Conservation (phyloP, 352 stramenopile species). For the Phytophthora foliorum region DNA sequence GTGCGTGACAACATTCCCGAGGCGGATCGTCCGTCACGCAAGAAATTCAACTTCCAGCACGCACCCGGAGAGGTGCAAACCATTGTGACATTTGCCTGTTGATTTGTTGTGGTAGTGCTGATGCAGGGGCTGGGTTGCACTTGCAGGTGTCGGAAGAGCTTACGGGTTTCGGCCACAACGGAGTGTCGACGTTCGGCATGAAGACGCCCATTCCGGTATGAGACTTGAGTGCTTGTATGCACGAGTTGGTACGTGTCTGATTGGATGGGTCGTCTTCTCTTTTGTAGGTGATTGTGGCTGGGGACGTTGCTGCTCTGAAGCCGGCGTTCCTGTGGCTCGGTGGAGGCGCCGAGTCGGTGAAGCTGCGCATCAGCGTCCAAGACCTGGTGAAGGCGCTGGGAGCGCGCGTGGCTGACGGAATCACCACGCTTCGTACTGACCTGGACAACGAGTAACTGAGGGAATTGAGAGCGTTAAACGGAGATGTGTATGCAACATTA, state of each 20-base stretch:
- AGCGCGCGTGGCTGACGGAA: constrained; percentile 62
- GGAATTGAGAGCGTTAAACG: not conserved
- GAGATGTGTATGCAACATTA: no score
- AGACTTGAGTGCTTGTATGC: not conserved
- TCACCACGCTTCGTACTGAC: constrained; percentile 66
- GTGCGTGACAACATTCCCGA: constrained; percentile 73
- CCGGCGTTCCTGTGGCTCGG: constrained; percentile 83
- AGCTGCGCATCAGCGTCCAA: constrained; percentile 77
- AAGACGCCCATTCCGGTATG: constrained; percentile 68
- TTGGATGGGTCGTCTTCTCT: not conserved
- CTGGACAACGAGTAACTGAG: constrained; percentile 24
- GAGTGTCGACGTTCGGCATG: constrained; percentile 87
- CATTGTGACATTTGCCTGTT: not conserved
- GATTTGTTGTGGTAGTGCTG: not conserved
- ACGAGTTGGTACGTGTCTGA: constrained; percentile 4
- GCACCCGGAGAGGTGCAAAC: constrained; percentile 59
- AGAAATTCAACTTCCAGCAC: constrained; percentile 92
- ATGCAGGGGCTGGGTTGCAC: not conserved
- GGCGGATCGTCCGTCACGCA: constrained; percentile 63
- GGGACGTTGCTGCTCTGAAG: constrained; percentile 58
- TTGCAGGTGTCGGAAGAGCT: constrained; percentile 68
- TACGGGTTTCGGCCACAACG: constrained; percentile 90
- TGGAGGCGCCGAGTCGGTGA: constrained; percentile 78
- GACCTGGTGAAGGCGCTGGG: constrained; percentile 65
- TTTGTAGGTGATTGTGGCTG: constrained; percentile 73